These are phyloP conservation scores for Rhizophagus prolifer DNA, from an alignment of 192 early-diverging fungal species.

Conservation along the genomic window DNA sequence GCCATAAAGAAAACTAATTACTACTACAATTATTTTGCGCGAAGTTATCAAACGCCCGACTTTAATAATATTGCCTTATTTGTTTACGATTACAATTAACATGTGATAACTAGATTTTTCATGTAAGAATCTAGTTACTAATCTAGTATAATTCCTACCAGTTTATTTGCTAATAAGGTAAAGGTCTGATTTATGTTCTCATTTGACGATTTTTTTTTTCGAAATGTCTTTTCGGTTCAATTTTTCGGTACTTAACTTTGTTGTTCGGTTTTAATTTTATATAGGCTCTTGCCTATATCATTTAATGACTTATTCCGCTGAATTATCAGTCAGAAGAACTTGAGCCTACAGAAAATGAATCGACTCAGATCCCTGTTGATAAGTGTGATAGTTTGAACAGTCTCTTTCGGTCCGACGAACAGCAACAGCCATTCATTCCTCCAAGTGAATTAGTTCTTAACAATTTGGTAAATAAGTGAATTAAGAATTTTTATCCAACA, in stretches of 20 bases:
- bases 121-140: too few relatives aligned
- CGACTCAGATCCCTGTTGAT: neutral
- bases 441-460: neutral
- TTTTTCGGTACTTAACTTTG: neutral
- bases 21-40: neutral
- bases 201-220: neutral
- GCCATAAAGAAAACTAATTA: constrained; percentile 29
- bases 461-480: neutral
- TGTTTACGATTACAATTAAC: neutral
- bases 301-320: neutral
- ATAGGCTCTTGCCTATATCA: neutral
- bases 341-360: neutral
- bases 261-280: neutral
- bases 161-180: too few relatives aligned
- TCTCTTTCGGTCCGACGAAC: neutral
- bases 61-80: neutral
- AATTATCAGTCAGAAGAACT: neutral
- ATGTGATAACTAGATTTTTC: neutral
- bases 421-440: neutral
- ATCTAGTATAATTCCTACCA: too few relatives aligned
- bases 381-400: neutral
- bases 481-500: neutral
- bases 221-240: neutral
- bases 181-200: neutral
- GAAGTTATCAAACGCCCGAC: neutral